Base-by-base conservation (phyloP, 352 stramenopile species). In the Pythium dissimile region DNA sequence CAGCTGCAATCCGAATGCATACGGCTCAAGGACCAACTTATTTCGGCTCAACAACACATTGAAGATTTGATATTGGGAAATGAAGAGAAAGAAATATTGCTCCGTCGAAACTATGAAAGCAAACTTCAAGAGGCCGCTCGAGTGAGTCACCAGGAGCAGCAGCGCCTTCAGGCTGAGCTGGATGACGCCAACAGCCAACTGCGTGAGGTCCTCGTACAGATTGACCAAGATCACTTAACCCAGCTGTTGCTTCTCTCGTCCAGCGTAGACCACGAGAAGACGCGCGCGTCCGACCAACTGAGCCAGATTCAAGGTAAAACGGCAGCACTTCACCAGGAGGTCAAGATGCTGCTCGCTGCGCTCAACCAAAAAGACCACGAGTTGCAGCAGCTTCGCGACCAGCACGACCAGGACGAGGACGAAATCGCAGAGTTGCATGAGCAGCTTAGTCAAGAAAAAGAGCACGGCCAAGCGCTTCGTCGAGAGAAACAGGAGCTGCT, bases 341-440 rank as follows among this genome's bases (percentile, higher is more conserved):
- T 91, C 10, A 91, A 89, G 53, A 80, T 91, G 75, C 61, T 91
- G 12, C 59, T 91, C 23, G 54, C 64, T 9, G 77, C 77, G 3
- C 54, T 91, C 1, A 74, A 73, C 11, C 69, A 82, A 8, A 89
- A 88, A 54, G 81, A 91, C 24, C 55, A 75, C 15, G 73, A 84
- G 39, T 47, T 91, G 6, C 38, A 73, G 15, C 31, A 57, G 28
- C 55, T 84, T 43, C 65, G 31, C 2, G 59, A 62, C 5, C 63
- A 77, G 16, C 70, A 72, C 11, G 41, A 71, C 0, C 49, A 66
- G 8, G 64, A 70, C 7, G 16, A 48, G 4, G 59, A 54, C 0
- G 71, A 89, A 20, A 62, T 83, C 2, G 27, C 55, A 1, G 18
- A 21, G 0, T 35, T 91, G 3, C 68, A 70, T n/a, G 69, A 69